Evolutionary conservation across 768 basidiomycete genomes (phyloP).

Genomic region (Ramaria rubella): DNA sequence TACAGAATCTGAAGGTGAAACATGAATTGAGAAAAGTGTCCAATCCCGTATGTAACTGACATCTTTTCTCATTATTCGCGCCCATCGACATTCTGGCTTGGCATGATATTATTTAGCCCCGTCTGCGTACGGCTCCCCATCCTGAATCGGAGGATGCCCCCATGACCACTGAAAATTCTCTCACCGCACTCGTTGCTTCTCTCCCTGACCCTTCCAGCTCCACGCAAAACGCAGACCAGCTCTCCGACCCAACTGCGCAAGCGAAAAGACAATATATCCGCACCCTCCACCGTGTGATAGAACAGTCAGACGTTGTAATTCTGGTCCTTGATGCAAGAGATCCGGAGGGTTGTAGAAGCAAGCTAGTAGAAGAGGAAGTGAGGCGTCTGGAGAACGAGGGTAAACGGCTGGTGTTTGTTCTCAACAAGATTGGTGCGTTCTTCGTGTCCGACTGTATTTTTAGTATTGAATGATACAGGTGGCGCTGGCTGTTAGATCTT

Average conservation of each 20-base stretch:
- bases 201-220: constrained; percentile 33
- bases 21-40: constrained; percentile 45
- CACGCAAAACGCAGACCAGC: constrained; percentile 19
- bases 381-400: constrained; percentile 73
- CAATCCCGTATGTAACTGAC: constrained; percentile 20
- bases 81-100: too few species aligned
- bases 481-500: constrained; percentile 50
- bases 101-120: constrained; percentile 9
- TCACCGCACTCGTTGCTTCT: constrained; percentile 51
- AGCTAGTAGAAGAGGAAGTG: constrained; percentile 92
- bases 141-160: constrained; percentile 35
- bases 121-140: background rate
- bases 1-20: constrained; percentile 64
- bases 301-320: constrained; percentile 85
- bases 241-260: constrained; percentile 39
- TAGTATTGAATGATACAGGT: background rate
- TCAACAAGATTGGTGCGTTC: constrained; percentile 91
- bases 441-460: background rate
- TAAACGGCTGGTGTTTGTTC: constrained; percentile 85
- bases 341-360: constrained; percentile 88
- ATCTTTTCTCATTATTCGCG: too few species aligned
- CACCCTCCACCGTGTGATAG: constrained; percentile 85
- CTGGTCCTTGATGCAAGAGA: constrained; percentile 91
- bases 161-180: constrained; percentile 71
- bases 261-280: constrained; percentile 68